Conservation (phyloP, 2,329 filamentous ascomycete species). For the Nectriaceae sp. region DNA sequence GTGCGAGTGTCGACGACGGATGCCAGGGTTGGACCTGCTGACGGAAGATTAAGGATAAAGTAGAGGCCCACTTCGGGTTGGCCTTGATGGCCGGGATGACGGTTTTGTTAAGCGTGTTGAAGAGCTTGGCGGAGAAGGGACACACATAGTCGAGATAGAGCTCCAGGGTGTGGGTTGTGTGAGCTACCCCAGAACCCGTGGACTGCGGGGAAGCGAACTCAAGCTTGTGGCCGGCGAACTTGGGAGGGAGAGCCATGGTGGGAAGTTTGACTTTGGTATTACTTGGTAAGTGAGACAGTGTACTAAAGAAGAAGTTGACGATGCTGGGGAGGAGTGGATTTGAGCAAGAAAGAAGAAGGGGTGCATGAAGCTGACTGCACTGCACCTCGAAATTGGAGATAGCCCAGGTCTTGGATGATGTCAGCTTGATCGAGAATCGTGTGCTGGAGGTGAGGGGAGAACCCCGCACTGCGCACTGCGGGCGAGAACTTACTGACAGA, state of each 20-base stretch:
- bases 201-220: slow-evolving; percentile 43
- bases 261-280: background rate
- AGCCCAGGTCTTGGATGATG: slow-evolving; percentile 8
- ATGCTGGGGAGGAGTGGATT: slow-evolving; percentile 2
- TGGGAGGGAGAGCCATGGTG: slow-evolving; percentile 74
- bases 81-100: slow-evolving; percentile 66
- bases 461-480: background rate
- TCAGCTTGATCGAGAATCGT: slow-evolving; percentile 2
- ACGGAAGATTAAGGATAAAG: slow-evolving; percentile 78
- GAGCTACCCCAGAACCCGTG: slow-evolving; percentile 38
- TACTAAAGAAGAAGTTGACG: slow-evolving; percentile 2
- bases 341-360: background rate
- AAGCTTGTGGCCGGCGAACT: slow-evolving; percentile 73
- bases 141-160: slow-evolving; percentile 88
- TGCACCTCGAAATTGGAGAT: background rate
- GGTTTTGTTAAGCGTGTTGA: slow-evolving; percentile 70
- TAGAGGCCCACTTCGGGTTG: slow-evolving; percentile 56
- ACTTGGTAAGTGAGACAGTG: background rate
- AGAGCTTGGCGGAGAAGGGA: slow-evolving; percentile 69
- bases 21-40: slow-evolving; percentile 97
- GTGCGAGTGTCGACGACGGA: slow-evolving; percentile 76
- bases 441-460: background rate
- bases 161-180: slow-evolving; percentile 61
- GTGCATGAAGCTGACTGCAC: background rate
- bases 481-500: no score